A percentile compares a stretch with the other conserved stretches of the same genome.
These are phyloP conservation scores for Camellia oleifera DNA, from an alignment of 179 eudicot species.

Conservation along the genomic window DNA sequence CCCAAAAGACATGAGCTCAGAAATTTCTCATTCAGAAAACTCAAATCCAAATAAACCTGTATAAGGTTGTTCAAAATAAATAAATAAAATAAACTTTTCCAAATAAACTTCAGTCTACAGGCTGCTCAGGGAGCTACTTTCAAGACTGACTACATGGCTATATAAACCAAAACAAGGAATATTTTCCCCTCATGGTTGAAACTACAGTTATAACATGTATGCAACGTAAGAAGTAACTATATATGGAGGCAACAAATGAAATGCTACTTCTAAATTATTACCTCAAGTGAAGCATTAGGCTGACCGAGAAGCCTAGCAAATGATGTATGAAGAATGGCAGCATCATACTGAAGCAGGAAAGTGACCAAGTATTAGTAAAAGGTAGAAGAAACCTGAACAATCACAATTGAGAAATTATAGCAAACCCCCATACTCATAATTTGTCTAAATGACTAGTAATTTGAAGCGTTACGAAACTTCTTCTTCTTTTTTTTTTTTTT, in stretches of 20 bases:
- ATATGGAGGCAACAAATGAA: neutral
- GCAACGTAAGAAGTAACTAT: neutral
- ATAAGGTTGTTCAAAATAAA: too few relatives aligned
- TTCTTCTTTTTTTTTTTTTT: too few relatives aligned
- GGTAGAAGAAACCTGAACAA: neutral
- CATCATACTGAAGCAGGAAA: constrained; percentile 69
- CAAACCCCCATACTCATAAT: neutral
- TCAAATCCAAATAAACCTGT: too few relatives aligned
- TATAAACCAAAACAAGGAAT: constrained; percentile 6
- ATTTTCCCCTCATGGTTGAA: neutral
- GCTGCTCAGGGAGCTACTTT: neutral
- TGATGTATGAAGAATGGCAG: constrained; percentile 88
- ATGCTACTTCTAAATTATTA: constrained; percentile 14
- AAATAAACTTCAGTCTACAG: neutral
- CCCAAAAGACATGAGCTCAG: neutral
- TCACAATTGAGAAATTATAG: neutral
- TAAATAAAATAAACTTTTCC: neutral
- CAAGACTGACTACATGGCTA: neutral
- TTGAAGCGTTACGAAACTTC: too few relatives aligned
- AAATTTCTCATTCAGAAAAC: neutral
- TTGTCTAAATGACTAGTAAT: neutral
- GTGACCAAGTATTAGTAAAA: neutral
- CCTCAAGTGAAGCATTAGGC: constrained; percentile 52
- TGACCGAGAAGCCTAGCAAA: constrained; percentile 89
- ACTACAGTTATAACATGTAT: neutral